Evolutionary conservation across 495 filamentous ascomycete species (phyloP).

Genomic region (Talaromyces adpressus): DNA sequence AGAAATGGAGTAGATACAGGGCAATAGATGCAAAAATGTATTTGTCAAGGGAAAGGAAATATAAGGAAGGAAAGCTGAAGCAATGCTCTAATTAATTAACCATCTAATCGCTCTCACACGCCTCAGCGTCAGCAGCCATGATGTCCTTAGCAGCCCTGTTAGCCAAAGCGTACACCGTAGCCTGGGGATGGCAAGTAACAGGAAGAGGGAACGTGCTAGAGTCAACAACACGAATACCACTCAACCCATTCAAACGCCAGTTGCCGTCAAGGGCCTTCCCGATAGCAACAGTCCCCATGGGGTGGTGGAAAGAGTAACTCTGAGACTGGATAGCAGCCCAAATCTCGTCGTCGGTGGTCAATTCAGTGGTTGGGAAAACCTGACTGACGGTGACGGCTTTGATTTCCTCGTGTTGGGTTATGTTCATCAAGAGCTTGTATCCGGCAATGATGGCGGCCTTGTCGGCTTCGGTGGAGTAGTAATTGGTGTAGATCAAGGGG

Average conservation of each 20-base stretch:
- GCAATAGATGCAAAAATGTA: background rate
- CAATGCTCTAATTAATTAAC: background rate
- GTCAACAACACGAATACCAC: slow-evolving; percentile 9
- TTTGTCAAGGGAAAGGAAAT: background rate
- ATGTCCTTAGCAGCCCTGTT: slow-evolving; percentile 11
- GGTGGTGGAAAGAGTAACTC: slow-evolving; percentile 7
- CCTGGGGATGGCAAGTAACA: slow-evolving; percentile 9
- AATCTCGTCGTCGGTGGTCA: slow-evolving; percentile 10
- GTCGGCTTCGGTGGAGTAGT: slow-evolving; percentile 9
- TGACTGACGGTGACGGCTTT: background rate
- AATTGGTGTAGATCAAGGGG: slow-evolving; percentile 10
- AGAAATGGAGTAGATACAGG: background rate
- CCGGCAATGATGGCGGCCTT: slow-evolving; percentile 6
- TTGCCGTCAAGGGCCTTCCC: slow-evolving; percentile 6
- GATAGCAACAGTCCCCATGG: slow-evolving; percentile 9
- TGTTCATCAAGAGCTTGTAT: slow-evolving; percentile 6
- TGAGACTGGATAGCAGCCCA: slow-evolving; percentile 9
- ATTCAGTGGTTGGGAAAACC: slow-evolving; percentile 7
- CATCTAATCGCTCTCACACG: background rate
- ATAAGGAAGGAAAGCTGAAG: background rate
- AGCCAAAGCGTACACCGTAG: slow-evolving; percentile 8
- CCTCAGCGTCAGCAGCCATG: background rate
- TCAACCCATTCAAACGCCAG: slow-evolving; percentile 7
- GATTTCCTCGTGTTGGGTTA: background rate
- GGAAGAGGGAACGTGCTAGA: slow-evolving; percentile 1